Evolutionary conservation across 768 basidiomycete genomes (phyloP).

Genomic region (Pleurotus tuoliensis): DNA sequence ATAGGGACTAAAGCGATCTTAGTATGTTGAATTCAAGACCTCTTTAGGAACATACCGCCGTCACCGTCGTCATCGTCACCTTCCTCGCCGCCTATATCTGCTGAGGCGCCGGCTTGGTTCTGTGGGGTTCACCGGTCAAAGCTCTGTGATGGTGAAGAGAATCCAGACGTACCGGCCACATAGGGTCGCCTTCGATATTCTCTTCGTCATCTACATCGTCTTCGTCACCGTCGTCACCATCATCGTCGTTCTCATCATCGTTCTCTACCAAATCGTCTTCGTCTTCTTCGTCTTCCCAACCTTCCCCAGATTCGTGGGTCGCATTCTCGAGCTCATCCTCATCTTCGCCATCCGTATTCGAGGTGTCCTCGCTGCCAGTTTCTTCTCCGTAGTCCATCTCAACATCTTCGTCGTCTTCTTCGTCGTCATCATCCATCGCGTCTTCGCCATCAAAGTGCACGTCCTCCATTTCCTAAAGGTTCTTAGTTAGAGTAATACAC

Average conservation of each 20-base stretch:
- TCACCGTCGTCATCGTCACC: slow-evolving; percentile 61
- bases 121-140: slow-evolving; percentile 32
- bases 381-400: slow-evolving; percentile 88
- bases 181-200: slow-evolving; percentile 49
- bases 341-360: slow-evolving; percentile 66
- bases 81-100: slow-evolving; percentile 44
- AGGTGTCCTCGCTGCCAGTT: slow-evolving; percentile 79
- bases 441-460: slow-evolving; percentile 65
- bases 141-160: background rate
- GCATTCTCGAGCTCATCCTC: slow-evolving; percentile 63
- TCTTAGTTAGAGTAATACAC: background rate
- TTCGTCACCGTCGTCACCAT: slow-evolving; percentile 43
- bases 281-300: slow-evolving; percentile 67
- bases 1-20: slow-evolving; percentile 34
- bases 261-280: slow-evolving; percentile 59
- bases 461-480: slow-evolving; percentile 78
- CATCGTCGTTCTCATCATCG: slow-evolving; percentile 38
- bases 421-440: slow-evolving; percentile 80
- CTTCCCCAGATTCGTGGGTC: slow-evolving; percentile 52
- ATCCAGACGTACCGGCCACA: slow-evolving; percentile 47
- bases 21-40: slow-evolving; percentile 15
- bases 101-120: slow-evolving; percentile 42
- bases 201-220: slow-evolving; percentile 45
- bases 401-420: slow-evolving; percentile 76
- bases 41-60: slow-evolving; percentile 38